Base-by-base conservation (phyloP, 164 flowering plant species). In the Umbilicus rupestris region DNA sequence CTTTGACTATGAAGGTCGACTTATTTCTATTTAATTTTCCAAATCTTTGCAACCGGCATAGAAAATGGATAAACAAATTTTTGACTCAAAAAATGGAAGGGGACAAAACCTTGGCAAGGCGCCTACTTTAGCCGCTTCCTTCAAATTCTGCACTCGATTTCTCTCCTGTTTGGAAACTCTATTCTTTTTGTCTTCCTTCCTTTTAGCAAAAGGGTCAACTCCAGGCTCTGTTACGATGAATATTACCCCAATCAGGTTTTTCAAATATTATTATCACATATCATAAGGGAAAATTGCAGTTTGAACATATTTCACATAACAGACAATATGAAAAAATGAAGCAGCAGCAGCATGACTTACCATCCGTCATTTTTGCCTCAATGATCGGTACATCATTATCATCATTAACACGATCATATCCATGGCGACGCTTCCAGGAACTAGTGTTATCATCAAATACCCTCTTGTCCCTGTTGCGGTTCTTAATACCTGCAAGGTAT, bases 391-490 rank as follows among this genome's bases (percentile, higher is more conserved):
- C 31, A 70, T 83, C 81, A 20, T 78, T 71, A 64, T 83, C 89
- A 73, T 94, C 99, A 82, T 87, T 82, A 15, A 87, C 97, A 74
- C 92, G 96, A 71, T 91, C 99, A 78, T 91, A 91, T 30, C 98
- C 98, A 82, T 80, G 78, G 1, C 86, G 88, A 29, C 97, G 89
- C 79, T 94, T 91, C 97, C 97, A 91, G 16, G 83, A 67, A 63
- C 78, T 78, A 44, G 90, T 87, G 69, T 85, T 80, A 31, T 85
- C 89, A 77, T 87, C 89, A 71, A 69, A 87, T 1, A 72, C 78
- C 22, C 71, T 20, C 76, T 94, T 94, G 72, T 87, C 94, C 67
- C 87, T 94, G 52, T 89, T 86, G 17, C 82, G 86, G 5, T 91
- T 87, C 75, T 79, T 71, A 47, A 94, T 94, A 66, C 96, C 98